Percentiles rank a stretch among this genome's conserved stretches.
These are phyloP conservation scores for Laguncularia racemosa DNA, from an alignment of 345 rosid species.

Conservation along the genomic window DNA sequence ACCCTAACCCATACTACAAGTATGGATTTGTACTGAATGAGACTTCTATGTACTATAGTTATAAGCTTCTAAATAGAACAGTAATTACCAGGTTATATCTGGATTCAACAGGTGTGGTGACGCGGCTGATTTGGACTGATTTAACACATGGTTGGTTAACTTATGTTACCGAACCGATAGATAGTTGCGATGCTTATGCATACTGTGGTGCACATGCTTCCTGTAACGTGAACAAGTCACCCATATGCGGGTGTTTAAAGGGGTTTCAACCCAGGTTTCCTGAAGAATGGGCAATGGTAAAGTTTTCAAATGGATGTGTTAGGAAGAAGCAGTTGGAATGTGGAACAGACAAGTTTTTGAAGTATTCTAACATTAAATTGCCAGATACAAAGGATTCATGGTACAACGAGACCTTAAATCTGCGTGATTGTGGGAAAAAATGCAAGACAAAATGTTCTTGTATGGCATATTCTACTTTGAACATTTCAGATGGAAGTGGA, in stretches of 20 bases:
- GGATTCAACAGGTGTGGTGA: conserved; percentile 3
- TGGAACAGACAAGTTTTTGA: conserved; percentile 8
- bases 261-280: conserved; percentile 13
- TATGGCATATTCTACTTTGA: conserved; percentile 13
- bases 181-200: conserved; percentile 14
- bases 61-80: background rate
- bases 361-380: conserved; percentile 7
- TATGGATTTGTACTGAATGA: conserved; percentile 4
- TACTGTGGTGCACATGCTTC: conserved; percentile 12
- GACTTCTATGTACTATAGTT: background rate
- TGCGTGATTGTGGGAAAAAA: conserved; percentile 10
- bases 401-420: conserved; percentile 9
- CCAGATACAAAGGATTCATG: conserved; percentile 9
- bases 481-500: conserved; percentile 14
- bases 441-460: conserved; percentile 27
- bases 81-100: conserved; percentile 1
- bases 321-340: conserved; percentile 9
- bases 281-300: conserved; percentile 7
- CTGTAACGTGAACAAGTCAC: conserved; percentile 6
- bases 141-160: background rate
- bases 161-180: background rate
- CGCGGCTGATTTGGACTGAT: conserved; percentile 10
- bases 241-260: conserved; percentile 11
- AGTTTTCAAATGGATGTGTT: conserved; percentile 13
- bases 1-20: conserved; percentile 3